A percentile compares a stretch with the other conserved stretches of the same genome.
Evolutionary conservation across 768 basidiomycete genomes (phyloP).

Genomic region (Coprinopsis sp.): DNA sequence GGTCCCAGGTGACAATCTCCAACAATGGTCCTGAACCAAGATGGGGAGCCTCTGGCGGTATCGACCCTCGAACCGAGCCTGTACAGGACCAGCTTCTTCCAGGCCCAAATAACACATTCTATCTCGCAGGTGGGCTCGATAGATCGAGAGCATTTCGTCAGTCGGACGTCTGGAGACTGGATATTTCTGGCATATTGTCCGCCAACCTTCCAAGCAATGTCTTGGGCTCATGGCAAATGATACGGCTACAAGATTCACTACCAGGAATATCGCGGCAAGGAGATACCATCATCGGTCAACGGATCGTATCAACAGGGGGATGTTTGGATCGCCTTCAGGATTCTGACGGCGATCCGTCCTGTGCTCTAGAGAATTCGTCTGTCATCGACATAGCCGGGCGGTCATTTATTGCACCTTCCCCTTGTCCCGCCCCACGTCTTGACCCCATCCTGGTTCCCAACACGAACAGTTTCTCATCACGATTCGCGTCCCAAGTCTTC

Average conservation of each 20-base stretch:
- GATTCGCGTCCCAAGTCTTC: conserved; percentile 62
- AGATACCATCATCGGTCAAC: conserved; percentile 50
- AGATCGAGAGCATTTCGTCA: conserved; percentile 40
- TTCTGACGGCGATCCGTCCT: conserved; percentile 34
- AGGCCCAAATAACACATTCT: conserved; percentile 69
- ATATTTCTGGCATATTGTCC: conserved; percentile 66
- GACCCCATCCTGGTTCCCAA: conserved; percentile 61
- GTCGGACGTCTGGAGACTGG: conserved; percentile 68
- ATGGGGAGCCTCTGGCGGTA: conserved; percentile 73
- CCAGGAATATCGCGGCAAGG: conserved; percentile 46
- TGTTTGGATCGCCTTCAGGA: conserved; percentile 40
- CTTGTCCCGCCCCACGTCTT: conserved; percentile 65
- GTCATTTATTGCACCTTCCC: conserved; percentile 33
- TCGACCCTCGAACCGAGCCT: conserved; percentile 48
- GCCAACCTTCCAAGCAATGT: conserved; percentile 55
- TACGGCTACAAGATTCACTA: conserved; percentile 31
- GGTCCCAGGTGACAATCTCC: conserved; percentile 55
- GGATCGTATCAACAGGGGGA: conserved; percentile 57
- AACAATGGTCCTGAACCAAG: conserved; percentile 51
- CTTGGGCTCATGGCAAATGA: conserved; percentile 55
- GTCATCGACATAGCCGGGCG: conserved; percentile 42
- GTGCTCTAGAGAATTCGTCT: conserved; percentile 57
- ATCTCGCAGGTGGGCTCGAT: conserved; percentile 66
- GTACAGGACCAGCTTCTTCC: conserved; percentile 40
- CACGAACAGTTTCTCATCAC: conserved; percentile 47